These are phyloP conservation scores for Phalaenopsis aphrodite DNA, from an alignment of 106 monocot species.

Conservation along the genomic window DNA sequence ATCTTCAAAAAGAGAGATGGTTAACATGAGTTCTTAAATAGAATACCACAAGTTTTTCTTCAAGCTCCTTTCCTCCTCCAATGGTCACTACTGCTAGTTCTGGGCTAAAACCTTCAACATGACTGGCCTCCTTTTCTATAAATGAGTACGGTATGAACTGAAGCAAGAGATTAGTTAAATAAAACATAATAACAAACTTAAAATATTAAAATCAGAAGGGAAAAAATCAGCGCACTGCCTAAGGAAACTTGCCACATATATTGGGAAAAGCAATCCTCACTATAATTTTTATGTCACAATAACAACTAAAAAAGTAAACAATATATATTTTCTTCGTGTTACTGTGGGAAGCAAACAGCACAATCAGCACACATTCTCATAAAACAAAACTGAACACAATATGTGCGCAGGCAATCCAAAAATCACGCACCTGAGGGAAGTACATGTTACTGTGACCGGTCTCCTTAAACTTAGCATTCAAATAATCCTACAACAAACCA, in stretches of 20 bases:
- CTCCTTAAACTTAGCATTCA: slow-evolving; percentile 95
- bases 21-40: not conserved
- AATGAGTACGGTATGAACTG: slow-evolving; percentile 95
- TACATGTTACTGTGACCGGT: slow-evolving; percentile 98
- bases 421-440: slow-evolving; percentile 69
- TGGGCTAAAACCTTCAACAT: slow-evolving; percentile 97
- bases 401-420: not conserved
- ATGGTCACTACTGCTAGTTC: slow-evolving; percentile 94
- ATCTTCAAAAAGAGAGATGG: not conserved
- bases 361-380: not conserved
- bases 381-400: not conserved
- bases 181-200: not conserved
- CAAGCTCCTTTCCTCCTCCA: slow-evolving; percentile 98
- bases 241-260: not conserved
- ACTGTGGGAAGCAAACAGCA: not conserved
- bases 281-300: not conserved
- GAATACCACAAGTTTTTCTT: slow-evolving; percentile 96
- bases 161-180: slow-evolving; percentile 1
- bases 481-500: slow-evolving; percentile 57
- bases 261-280: not conserved
- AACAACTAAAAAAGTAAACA: not conserved
- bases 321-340: not conserved
- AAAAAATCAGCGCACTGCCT: not conserved
- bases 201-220: not conserved
- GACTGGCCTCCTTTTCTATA: slow-evolving; percentile 97